A percentile compares a stretch with the other conserved stretches of the same genome.
These are phyloP conservation scores for Tricholoma sp. DNA, from an alignment of 768 basidiomycete genomes.

Conservation along the genomic window DNA sequence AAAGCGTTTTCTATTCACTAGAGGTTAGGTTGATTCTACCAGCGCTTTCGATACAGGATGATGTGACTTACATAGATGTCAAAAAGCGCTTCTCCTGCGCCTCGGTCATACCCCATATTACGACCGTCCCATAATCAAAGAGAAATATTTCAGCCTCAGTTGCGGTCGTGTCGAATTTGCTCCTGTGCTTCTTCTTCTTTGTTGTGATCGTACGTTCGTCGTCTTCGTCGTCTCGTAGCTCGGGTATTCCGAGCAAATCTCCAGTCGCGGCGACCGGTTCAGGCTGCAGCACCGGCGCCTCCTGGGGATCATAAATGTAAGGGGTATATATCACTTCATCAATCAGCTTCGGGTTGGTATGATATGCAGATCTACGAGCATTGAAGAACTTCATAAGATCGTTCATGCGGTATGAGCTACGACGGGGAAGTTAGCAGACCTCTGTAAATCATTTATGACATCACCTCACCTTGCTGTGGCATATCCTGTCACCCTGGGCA, in stretches of 20 bases:
- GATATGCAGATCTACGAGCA: slow-evolving; percentile 76
- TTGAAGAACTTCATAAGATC: slow-evolving; percentile 89
- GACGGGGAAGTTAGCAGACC: slow-evolving; percentile 1
- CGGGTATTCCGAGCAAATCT: slow-evolving; percentile 76
- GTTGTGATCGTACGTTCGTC: slow-evolving; percentile 25
- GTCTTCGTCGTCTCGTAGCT: slow-evolving; percentile 42
- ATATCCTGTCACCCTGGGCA: slow-evolving; percentile 94
- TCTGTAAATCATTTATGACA: slow-evolving; percentile 5
- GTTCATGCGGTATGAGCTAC: slow-evolving; percentile 82
- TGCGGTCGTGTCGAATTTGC: slow-evolving; percentile 61
- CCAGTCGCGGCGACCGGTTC: slow-evolving; percentile 42
- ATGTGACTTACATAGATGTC: slow-evolving; percentile 71
- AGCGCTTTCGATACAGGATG: neutral
- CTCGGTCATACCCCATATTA: slow-evolving; percentile 98
- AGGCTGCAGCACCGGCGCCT: slow-evolving; percentile 13
- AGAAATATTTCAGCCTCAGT: slow-evolving; percentile 86
- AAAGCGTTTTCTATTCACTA: slow-evolving; percentile 74
- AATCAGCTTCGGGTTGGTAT: slow-evolving; percentile 81
- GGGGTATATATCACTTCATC: slow-evolving; percentile 95
- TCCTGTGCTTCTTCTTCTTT: slow-evolving; percentile 48
- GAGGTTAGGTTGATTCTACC: slow-evolving; percentile 1
- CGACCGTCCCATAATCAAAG: slow-evolving; percentile 92
- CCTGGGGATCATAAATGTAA: slow-evolving; percentile 67
- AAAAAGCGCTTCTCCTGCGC: slow-evolving; percentile 87
- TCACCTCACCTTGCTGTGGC: slow-evolving; percentile 79